A percentile compares a stretch with the other conserved stretches of the same genome.
These are phyloP conservation scores for Hypoxylon intermedium DNA, from an alignment of 495 filamentous ascomycete genomes.

Conservation along the genomic window DNA sequence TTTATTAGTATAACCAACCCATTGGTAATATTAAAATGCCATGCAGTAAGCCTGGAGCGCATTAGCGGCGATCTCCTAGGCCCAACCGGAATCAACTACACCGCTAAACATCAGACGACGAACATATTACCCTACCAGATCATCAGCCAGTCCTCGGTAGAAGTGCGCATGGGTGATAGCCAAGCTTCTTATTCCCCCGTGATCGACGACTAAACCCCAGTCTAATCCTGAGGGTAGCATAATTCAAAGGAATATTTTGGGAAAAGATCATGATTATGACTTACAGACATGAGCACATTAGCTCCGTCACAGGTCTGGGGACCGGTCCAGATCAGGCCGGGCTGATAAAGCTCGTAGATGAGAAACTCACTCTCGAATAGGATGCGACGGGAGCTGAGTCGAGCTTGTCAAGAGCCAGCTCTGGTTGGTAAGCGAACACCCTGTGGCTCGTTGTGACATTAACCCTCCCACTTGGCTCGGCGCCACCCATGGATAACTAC, in stretches of 20 bases:
- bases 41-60: not conserved
- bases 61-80: not conserved
- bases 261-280: not conserved
- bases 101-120: slow-evolving; percentile 1
- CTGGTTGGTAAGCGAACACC: slow-evolving; percentile 4
- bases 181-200: slow-evolving; percentile 6
- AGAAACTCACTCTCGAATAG: slow-evolving; percentile 1
- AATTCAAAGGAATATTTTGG: not conserved
- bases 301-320: not conserved
- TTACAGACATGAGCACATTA: not conserved
- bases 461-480: slow-evolving; percentile 1
- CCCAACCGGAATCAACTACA: not conserved
- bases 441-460: not conserved
- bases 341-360: not conserved
- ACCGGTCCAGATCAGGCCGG: slow-evolving; percentile 1
- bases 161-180: slow-evolving; percentile 14
- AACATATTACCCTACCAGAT: not conserved
- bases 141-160: not conserved
- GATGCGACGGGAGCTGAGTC: not conserved
- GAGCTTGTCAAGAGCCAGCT: not conserved
- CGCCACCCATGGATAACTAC: slow-evolving; percentile 19
- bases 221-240: not conserved
- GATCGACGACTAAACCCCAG: slow-evolving; percentile 1
- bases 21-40: not conserved
- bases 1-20: no score